Base-by-base conservation (phyloP, 331 rosid species). In the Quercus lobata region DNA sequence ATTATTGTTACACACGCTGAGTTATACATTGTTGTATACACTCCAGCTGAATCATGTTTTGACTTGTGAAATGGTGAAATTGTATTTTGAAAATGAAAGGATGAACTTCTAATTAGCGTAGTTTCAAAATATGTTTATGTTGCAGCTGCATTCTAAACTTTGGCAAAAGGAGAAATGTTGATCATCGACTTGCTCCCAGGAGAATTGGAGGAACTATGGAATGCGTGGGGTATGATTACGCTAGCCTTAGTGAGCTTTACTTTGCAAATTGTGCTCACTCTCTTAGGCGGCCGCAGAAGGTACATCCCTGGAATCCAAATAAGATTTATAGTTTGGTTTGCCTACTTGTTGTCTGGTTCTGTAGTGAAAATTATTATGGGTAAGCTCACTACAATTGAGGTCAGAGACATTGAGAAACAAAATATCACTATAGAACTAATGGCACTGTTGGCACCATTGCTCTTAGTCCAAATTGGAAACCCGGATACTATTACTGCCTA, bases 401-500 rank as follows among this genome's bases (percentile, higher is more conserved):
- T 63, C 57, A 80, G 79, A 18, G 87, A 76, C 24, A 82, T 78
- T 17, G 24, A 63, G 18, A 72, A 89, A 72, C 86, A 90, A 76
- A 49, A 12, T 24, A 71, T 83, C 22, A 54, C 44, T 2, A 81
- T 86, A 6, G 88, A 89, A 80, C 71, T 87, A 17, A 87, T 82
- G 79, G 88, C 88, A 0, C 58, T 89, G 79, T 86, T 83, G 55
- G 93, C 92, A 4, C 96, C 96, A 24, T 80, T 91, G 37, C 87
- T 91, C 69, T 83, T 91, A 27, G 88, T 88, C 69, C 93, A 91
- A 78, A 82, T 88, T 57, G 96, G 96, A 60, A 88, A 84, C 70
- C 92, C 93, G 9, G 93, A 91, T 69, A 69, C 86, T 72, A 88
- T 89, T 81, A 91, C 96, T 10, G 93, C 96, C 27, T 91, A 87